Evolutionary conservation across 805 yeast species (phyloP), one percentile per base, ranked within the genome.

Genomic region (Metschnikowia reukaufii): DNA sequence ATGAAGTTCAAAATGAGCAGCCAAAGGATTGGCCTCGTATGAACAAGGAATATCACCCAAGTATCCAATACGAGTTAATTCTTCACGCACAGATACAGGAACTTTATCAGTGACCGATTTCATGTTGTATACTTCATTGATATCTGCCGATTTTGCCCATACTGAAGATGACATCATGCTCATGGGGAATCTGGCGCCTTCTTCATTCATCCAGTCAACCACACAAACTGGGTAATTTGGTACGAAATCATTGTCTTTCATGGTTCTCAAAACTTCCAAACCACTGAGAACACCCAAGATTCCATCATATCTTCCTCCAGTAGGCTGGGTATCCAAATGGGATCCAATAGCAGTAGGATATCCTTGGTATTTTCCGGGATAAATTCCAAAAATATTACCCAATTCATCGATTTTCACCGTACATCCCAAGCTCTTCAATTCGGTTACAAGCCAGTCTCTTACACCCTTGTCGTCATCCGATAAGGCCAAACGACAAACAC

Each of bases 221-320:
- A 82, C 72, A 5, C 84, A 82, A 45, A 84, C 76, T 7, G 89
- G 89, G 51, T 72, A 83, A 44, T 81, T 75, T n/a, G 91, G 88
- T 9, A 68, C 70, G 56, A 66, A 75, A 36, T 72, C 67, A 60
- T 81, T 79, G 15, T 80, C 87, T 48, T 81, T 78, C 58, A 84
- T 65, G 4, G 88, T 83, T 50, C 88, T 68, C 54, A 84, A 63
- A 4, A 84, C 82, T 63, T 84, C 88, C 38, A 84, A 65, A 1
- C 88, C 89, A 8, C 84, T 65, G 37, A 83, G 66, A 4, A 84
- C 89, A 16, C 91, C 91, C 31, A 74, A 71, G 33, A 84, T 79
- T 38, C 90, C 91, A 58, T 84, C 91, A 56, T 84, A 84, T 49
- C 88, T 71, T 9, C 91, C 90, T 33, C 90, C 91, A 6, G 84